These are phyloP conservation scores for Hirschfeldia incana DNA, from an alignment of 345 rosid species.

Conservation along the genomic window DNA sequence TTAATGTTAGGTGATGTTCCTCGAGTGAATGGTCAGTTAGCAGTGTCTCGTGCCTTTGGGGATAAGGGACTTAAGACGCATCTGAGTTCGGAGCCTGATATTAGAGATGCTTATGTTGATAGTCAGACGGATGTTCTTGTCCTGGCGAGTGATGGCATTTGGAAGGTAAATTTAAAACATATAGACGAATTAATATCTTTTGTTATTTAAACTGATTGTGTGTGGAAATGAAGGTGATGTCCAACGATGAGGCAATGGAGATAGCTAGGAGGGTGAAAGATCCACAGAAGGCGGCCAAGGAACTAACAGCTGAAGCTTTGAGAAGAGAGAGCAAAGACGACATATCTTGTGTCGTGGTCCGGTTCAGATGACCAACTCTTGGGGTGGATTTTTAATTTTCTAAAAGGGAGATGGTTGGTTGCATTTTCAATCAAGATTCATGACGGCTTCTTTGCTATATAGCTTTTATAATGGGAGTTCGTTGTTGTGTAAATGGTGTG, in stretches of 20 bases:
- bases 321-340: slow-evolving; percentile 76
- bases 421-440: slow-evolving; percentile 35
- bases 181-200: too few relatives aligned
- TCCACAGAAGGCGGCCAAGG: slow-evolving; percentile 81
- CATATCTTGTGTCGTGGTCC: slow-evolving; percentile 75
- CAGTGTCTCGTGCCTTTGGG: slow-evolving; percentile 85
- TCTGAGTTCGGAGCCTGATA: slow-evolving; percentile 80
- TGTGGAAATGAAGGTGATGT: slow-evolving; percentile 53
- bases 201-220: not conserved
- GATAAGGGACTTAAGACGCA: slow-evolving; percentile 82
- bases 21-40: slow-evolving; percentile 80
- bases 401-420: slow-evolving; percentile 22
- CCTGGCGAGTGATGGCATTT: slow-evolving; percentile 80
- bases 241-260: slow-evolving; percentile 78
- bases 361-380: slow-evolving; percentile 55
- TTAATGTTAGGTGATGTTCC: slow-evolving; percentile 69
- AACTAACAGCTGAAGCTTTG: slow-evolving; percentile 65
- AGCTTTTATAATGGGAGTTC: slow-evolving; percentile 27
- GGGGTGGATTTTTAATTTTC: not conserved
- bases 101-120: slow-evolving; percentile 45
- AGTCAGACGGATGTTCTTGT: slow-evolving; percentile 51
- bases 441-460: slow-evolving; percentile 25
- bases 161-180: slow-evolving; percentile 55
- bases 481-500: slow-evolving; percentile 36
- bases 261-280: slow-evolving; percentile 66